Evolutionary conservation across 805 yeast genomes (phyloP), one percentile per base, ranked within the genome.

Genomic region (Candida pseudoglaebosa): DNA sequence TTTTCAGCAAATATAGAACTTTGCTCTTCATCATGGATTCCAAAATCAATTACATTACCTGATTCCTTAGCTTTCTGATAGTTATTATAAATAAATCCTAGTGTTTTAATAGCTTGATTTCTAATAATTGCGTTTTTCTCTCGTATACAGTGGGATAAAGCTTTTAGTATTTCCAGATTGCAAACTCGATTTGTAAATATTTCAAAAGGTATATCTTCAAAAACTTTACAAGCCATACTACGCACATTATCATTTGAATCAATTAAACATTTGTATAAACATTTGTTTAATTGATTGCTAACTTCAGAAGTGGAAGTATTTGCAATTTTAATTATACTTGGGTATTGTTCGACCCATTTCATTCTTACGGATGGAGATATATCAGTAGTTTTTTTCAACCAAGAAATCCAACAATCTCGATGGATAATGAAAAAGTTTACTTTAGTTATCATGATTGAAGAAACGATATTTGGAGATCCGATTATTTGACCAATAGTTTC

Each of bases 191-290:
- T 56, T 37, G 80, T 60, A 37, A 86, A 68, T 1, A 65, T 49
- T 5, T 62, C 56, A 5, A 75, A 59, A 0, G 78, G 69, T 2
- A 85, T 56, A 5, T 71, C 58, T 12, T 85, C 54, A 26, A 37
- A 24, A 0, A 79, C 67, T 32, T 59, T 55, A 41, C 86, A 78
- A 0, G 93, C 77, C 1, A 71, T 59, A 24, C 77, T 62, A 47
- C 96, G 71, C 2, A 87, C 95, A 28, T 67, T 72, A 41, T 83
- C 91, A 49, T 85, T 88, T 0, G 80, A 65, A 60, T 89, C 96
- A 28, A 84, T 68, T 18, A 89, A 64, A 24, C 90, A 79, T 49
- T 83, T 83, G 13, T 77, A 64, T 8, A 86, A 48, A 1, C 90
- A 85, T 41, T 67, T 71, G 31, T 61, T 44, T 28, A 68, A 47